phyloP scores from a whole-genome alignment of 2,329 filamentous ascomycete genomes.

The Diaporthe caulivora region DNA sequence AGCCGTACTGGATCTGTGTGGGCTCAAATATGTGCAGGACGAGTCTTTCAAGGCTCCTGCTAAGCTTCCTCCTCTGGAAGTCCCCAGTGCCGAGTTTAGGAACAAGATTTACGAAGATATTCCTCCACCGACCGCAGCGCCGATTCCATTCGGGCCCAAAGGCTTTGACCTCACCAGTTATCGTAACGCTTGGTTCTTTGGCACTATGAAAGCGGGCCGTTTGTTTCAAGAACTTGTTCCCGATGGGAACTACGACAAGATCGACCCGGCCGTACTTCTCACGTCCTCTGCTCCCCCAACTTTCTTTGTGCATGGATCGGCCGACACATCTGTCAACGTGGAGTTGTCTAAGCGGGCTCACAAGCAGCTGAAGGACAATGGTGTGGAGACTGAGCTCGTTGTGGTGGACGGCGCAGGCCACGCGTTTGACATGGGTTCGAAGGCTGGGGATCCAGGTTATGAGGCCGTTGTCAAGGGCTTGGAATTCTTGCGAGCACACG shows the following conservation, averaged over 20 bases:
- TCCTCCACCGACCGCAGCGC: not conserved
- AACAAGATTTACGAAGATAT: slow-evolving; percentile 6
- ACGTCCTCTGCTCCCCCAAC: not conserved
- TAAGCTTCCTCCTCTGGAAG: not conserved
- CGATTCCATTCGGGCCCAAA: not conserved
- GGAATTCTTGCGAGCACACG: slow-evolving; percentile 1
- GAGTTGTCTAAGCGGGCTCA: not conserved
- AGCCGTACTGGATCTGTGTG: not conserved
- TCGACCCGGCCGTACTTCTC: slow-evolving; percentile 1
- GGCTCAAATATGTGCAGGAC: not conserved
- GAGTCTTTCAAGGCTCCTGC: not conserved
- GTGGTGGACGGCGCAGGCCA: not conserved
- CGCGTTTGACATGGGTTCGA: not conserved
- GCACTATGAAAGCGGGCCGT: not conserved
- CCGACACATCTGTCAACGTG: not conserved
- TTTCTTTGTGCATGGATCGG: not conserved
- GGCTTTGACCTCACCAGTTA: slow-evolving; percentile 3
- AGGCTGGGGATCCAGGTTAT: slow-evolving; percentile 2
- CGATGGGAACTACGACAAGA: not conserved
- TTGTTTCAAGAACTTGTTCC: not conserved
- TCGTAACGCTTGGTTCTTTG: not conserved
- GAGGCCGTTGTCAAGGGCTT: not conserved
- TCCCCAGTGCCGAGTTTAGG: not conserved
- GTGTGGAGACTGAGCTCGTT: not conserved
- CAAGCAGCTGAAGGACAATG: not conserved